Percentiles rank a stretch among this genome's conserved stretches.
Conservation (phyloP, 1,284 basidiomycete species). For the Grifola frondosa region DNA sequence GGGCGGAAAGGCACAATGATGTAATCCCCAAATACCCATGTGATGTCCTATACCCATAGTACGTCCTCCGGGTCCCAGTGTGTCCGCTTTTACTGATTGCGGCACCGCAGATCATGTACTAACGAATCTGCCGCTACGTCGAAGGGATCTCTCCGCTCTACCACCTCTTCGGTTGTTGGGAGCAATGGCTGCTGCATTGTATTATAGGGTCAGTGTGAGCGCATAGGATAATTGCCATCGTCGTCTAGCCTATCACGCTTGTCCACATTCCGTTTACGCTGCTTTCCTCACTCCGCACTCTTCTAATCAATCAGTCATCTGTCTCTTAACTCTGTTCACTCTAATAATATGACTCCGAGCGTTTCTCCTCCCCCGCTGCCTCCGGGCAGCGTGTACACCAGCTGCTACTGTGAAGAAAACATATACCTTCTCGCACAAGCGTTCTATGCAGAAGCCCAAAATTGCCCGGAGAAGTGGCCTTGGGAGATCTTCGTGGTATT, state of each 20-base stretch:
- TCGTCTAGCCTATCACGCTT: too few species aligned
- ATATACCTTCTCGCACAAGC: conserved; percentile 55
- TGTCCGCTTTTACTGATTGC: conserved; percentile 9
- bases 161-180: too few species aligned
- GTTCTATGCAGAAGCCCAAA: conserved; percentile 35
- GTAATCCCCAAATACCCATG: conserved; percentile 20
- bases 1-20: conserved; percentile 22
- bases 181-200: too few species aligned
- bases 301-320: too few species aligned
- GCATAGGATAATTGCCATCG: too few species aligned
- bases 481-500: conserved; percentile 62
- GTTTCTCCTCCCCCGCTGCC: conserved; percentile 22
- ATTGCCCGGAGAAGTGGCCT: conserved; percentile 14
- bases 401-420: conserved; percentile 70
- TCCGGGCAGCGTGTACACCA: conserved; percentile 33
- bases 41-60: conserved; percentile 27
- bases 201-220: too few species aligned
- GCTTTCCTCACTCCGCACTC: too few species aligned
- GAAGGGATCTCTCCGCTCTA: too few species aligned
- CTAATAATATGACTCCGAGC: too few species aligned
- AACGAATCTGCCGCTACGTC: too few species aligned
- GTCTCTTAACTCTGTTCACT: too few species aligned
- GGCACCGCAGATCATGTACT: conserved; percentile 16
- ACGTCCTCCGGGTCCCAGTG: conserved; percentile 9
- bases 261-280: too few species aligned